These are phyloP conservation scores for Penicillium angulare DNA, from an alignment of 495 filamentous ascomycete genomes.

Conservation along the genomic window DNA sequence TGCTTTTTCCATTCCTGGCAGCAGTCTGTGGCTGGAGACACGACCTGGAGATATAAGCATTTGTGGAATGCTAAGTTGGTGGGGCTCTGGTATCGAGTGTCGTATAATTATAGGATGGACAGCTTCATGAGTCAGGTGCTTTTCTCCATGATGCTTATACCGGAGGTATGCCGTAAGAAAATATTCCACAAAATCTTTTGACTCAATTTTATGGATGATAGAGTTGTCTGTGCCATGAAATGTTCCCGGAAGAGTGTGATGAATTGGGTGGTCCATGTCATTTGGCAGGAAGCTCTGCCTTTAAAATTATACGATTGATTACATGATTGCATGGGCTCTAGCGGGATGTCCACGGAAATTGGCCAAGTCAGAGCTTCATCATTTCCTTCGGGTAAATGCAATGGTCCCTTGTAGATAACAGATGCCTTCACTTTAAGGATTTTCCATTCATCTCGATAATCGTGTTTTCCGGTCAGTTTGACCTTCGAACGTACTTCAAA, in stretches of 20 bases:
- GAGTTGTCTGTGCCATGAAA: slow-evolving; percentile 7
- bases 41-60: not conserved
- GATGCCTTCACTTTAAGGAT: not conserved
- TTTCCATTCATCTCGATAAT: not conserved
- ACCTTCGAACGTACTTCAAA: slow-evolving; percentile 6
- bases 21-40: slow-evolving; percentile 14
- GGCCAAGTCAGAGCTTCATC: slow-evolving; percentile 13
- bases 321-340: slow-evolving; percentile 1
- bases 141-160: slow-evolving; percentile 3
- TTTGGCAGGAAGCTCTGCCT: slow-evolving; percentile 24
- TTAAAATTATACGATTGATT: not conserved
- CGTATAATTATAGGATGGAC: slow-evolving; percentile 10
- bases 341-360: slow-evolving; percentile 15
- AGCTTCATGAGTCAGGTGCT: slow-evolving; percentile 4
- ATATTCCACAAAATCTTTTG: slow-evolving; percentile 20
- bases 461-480: not conserved
- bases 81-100: not conserved
- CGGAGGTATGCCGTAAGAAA: slow-evolving; percentile 14
- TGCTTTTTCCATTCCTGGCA: slow-evolving; percentile 17
- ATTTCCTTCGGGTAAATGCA: slow-evolving; percentile 7
- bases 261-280: slow-evolving; percentile 6
- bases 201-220: not conserved
- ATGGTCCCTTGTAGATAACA: slow-evolving; percentile 8
- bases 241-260: slow-evolving; percentile 13
- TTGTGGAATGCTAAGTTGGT: not conserved